Base-by-base conservation (phyloP, 2,329 filamentous ascomycete species). In the Dendryphion nanum region DNA sequence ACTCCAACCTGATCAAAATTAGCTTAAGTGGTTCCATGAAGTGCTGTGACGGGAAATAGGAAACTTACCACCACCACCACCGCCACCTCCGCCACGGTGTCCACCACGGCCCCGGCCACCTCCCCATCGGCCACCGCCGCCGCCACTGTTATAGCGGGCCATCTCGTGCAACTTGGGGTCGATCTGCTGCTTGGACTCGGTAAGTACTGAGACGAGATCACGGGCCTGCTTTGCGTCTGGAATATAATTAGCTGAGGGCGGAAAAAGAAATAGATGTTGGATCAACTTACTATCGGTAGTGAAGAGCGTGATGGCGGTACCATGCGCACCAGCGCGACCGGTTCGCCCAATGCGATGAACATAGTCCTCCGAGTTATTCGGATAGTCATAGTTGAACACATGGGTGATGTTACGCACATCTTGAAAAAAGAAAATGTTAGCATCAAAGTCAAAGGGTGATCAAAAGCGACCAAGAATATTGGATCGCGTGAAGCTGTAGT, bases 331-430 rank as follows among this genome's bases (percentile, higher is more conserved):
- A 66, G 79, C 79, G 76, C 80, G 79, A 71, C 75, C 80, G 64
- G 80, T 83, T 72, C 80, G 78, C 64, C 80, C 80, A 66, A 83
- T 83, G 63, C 80, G 79, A 67, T 83, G 80, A 65, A 83, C 77
- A 59, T 83, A 83, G 61, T 83, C 80, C 68, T 83, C 80, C 59
- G 79, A 82, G 68, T 83, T 97, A 78, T 97, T 97, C 70, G 91
- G 91, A 74, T 97, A 97, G 71, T 97, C 93, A 87, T 97, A 96
- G 83, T 97, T 97, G 76, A 98, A 81, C 74, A 98, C 93, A 77
- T 98, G 93, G 74, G 93, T 97, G 77, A 98, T 98, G 81, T 98
- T 95, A 76, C 90, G 91, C 78, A 98, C 93, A 86, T 98, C 93
- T 97, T 96, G 67, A 74, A 76, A 72, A 74, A 69, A n/a, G 75